Evolutionary conservation across 1,284 basidiomycete genomes (phyloP), one percentile per base, ranked within the genome.

Genomic region (Sanghuangporus baumii): DNA sequence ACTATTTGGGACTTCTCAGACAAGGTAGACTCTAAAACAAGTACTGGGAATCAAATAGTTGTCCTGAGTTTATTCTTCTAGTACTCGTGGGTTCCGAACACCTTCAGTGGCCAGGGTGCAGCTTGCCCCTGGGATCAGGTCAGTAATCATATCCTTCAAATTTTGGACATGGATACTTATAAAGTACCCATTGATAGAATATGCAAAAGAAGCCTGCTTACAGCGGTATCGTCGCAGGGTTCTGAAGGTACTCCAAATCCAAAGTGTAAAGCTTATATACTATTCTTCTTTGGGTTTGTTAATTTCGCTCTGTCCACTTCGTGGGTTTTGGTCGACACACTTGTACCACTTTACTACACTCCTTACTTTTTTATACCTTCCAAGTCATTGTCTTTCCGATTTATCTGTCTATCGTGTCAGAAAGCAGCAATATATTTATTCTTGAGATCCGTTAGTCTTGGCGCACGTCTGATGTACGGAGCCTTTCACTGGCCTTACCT

Each of bases 1-100:
- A 82, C 81, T 0, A 67, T 81, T 38, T 83, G 81, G 81, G 81
- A 81, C 69, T 81, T 69, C 67, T 80, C 78, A 7, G 80, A 81
- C 70, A 79, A 79, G 69, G 63, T 62, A 38, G 12, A 52, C 41
- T 23, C 5, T 46, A 16, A 9, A 23, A 36, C 36, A 46, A 55
- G 6, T 7, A 7, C 37, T 18, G 47, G 36, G 23, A 14, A 6
- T n/a, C 31, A 23, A 14, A 51, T 20, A 20, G 36, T 55, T 36
- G 18, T 20, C 14, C 46, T 26, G 26, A 31, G 26, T 31, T 31
- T 31, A 31, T 7, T 31, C 20, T 16, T 56, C 23, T 26, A 67
- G 66, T 68, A 69, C 63, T 68, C 68, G 9, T 69, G 69, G 67
- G 65, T 69, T 47, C 67, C 68, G 48, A 36, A 52, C 7, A 68